These are phyloP conservation scores for Schizosaccharomyces japonicus DNA, from an alignment of 805 yeast species.

Conservation along the genomic window DNA sequence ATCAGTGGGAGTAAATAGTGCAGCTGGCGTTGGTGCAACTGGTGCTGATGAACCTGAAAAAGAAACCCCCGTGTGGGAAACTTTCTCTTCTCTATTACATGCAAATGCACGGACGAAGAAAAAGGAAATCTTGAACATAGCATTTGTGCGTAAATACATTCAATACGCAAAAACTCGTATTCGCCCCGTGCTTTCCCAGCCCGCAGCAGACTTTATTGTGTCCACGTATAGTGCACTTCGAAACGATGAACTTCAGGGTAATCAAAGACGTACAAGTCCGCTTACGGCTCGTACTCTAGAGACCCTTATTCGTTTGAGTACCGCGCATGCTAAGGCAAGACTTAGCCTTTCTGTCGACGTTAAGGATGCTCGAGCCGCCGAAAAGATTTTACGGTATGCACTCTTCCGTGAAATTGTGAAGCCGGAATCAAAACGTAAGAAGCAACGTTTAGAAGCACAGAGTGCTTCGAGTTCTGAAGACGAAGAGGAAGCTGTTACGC, in stretches of 20 bases:
- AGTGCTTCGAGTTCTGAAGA: slow-evolving; percentile 14
- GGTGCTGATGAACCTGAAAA: slow-evolving; percentile 16
- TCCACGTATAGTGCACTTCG: slow-evolving; percentile 58
- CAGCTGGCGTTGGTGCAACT: slow-evolving; percentile 21
- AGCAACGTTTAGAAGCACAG: slow-evolving; percentile 17
- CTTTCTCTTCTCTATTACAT: slow-evolving; percentile 58
- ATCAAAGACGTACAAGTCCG: slow-evolving; percentile 51
- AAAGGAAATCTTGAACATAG: slow-evolving; percentile 40
- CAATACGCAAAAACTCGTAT: slow-evolving; percentile 82
- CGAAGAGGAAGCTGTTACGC: slow-evolving; percentile 12
- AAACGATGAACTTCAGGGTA: slow-evolving; percentile 32
- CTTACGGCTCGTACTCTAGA: slow-evolving; percentile 96
- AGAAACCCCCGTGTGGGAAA: slow-evolving; percentile 39
- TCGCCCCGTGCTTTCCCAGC: slow-evolving; percentile 52
- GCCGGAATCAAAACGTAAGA: slow-evolving; percentile 17
- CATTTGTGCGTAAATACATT: slow-evolving; percentile 72
- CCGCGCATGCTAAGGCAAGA: slow-evolving; percentile 94
- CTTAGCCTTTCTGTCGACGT: slow-evolving; percentile 49
- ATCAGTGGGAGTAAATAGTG: slow-evolving; percentile 45
- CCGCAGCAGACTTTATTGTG: slow-evolving; percentile 62
- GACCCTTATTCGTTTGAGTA: slow-evolving; percentile 76
- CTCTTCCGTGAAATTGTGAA: slow-evolving; percentile 48
- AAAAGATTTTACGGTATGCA: slow-evolving; percentile 61
- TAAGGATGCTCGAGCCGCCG: slow-evolving; percentile 68
- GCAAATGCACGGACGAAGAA: slow-evolving; percentile 38